phyloP scores from a whole-genome alignment of 2,329 filamentous ascomycete species.

The Fulvia fulva region DNA sequence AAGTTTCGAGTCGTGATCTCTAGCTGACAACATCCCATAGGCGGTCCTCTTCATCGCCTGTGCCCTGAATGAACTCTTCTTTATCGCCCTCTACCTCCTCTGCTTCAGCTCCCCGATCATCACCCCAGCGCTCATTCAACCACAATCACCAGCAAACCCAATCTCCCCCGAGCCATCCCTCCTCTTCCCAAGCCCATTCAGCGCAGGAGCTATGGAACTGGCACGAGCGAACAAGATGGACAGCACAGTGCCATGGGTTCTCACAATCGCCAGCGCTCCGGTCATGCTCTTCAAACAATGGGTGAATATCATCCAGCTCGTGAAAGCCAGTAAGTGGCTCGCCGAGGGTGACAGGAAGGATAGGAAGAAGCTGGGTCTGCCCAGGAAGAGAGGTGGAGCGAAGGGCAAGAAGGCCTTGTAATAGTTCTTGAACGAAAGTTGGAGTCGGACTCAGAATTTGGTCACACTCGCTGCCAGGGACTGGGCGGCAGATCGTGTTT shows the following conservation, averaged over 20 bases:
- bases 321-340: conserved; percentile 88
- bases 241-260: conserved; percentile 65
- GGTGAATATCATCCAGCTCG: conserved; percentile 89
- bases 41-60: conserved; percentile 88
- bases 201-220: conserved; percentile 85
- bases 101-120: conserved; percentile 91
- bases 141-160: conserved; percentile 48
- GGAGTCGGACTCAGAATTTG: neutral
- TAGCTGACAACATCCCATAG: conserved; percentile 45
- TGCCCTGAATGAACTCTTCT: conserved; percentile 89
- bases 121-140: conserved; percentile 66
- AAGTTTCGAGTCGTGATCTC: neutral
- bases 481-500: conserved; percentile 5
- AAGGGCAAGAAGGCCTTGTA: conserved; percentile 16
- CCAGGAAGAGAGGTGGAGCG: conserved; percentile 8
- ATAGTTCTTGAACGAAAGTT: neutral
- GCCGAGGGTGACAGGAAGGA: conserved; percentile 72
- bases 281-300: conserved; percentile 89
- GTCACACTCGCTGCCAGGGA: neutral
- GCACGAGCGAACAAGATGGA: conserved; percentile 81
- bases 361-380: conserved; percentile 26
- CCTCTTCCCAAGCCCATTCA: conserved; percentile 85
- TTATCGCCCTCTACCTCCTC: conserved; percentile 95
- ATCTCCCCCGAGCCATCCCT: conserved; percentile 55
- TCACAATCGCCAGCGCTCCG: conserved; percentile 75